Conservation (phyloP, 2,329 filamentous ascomycete species). For the Ciborinia camelliae region DNA sequence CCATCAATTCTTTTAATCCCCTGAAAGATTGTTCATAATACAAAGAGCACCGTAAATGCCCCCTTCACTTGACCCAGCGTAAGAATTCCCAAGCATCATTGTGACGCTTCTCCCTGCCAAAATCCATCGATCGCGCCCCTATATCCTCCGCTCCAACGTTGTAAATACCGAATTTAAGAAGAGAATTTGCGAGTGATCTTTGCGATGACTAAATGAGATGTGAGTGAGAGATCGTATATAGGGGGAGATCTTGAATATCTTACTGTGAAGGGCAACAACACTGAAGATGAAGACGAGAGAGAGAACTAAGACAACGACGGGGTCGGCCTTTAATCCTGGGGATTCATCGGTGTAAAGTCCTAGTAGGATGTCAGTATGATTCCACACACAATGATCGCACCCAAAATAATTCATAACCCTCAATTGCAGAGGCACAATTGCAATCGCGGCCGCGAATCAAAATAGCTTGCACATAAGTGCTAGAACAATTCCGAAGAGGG, state of each 20-base stretch:
- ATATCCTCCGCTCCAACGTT: constrained; percentile 8
- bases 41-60: constrained; percentile 17
- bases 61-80: not conserved
- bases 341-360: constrained; percentile 98
- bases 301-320: constrained; percentile 92
- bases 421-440: not conserved
- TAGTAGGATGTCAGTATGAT: constrained; percentile 38
- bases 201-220: constrained; percentile 68
- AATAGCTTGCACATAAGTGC: not conserved
- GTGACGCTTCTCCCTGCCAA: not conserved
- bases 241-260: constrained; percentile 37
- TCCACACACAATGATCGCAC: not conserved
- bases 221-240: constrained; percentile 8
- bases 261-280: constrained; percentile 96
- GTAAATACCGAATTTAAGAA: constrained; percentile 26
- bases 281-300: constrained; percentile 98
- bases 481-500: not conserved
- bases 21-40: constrained; percentile 18
- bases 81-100: constrained; percentile 5
- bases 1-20: constrained; percentile 16
- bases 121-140: not conserved
- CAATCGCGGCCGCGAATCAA: not conserved
- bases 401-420: not conserved
- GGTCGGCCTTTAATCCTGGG: constrained; percentile 94
- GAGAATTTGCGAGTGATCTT: constrained; percentile 90